Base-by-base conservation (phyloP, 192 early-diverging fungal species). In the Spinellus fusiger region DNA sequence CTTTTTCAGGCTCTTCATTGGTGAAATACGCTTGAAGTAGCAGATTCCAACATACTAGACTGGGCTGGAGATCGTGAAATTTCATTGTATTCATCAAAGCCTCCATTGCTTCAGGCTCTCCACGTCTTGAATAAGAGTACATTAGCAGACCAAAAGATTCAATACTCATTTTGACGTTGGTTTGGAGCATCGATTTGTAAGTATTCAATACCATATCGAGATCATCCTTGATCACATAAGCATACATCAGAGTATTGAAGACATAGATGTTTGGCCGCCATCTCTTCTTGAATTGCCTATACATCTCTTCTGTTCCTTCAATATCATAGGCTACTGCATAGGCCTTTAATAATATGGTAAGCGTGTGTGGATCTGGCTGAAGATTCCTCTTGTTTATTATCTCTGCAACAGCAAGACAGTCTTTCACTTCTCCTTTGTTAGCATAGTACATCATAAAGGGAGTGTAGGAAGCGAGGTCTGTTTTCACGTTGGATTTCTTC, bases 221-320 rank as follows among this genome's bases (percentile, higher is more conserved):
- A 20, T 79, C 77, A 5, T 73, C 70, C 0, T 65, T 73, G 26
- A 76, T 70, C 0, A 80, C 84, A 61, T 86, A 91, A 0, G 89
- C 90, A 54, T 84, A 78, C 47, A 98, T 78, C 51, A 98, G 73
- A 26, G 89, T 77, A 51, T 91, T 95, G 68, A 87, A 96, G 0
- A 89, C 90, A 3, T 87, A 74, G n/a, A 80, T 78, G 16, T 88
- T 87, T 0, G 88, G 85, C 33, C 74, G 56, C 12, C 91, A 77
- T 33, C 79, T 69, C 15, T 77, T 73, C 47, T 74, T 69, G 44
- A 84, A 70, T 67, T 94, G 85, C 32, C 85, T 73, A 61, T 93
- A 91, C 28, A 96, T 73, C 15, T 88, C 80, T 68, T 96, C 84
- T 4, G 93, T 93, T 10, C 77, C 73, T 32, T 84, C 63, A 27